Conservation (phyloP, 1,139 yeast genomes). For the Blastobotrys illinoisensis region DNA sequence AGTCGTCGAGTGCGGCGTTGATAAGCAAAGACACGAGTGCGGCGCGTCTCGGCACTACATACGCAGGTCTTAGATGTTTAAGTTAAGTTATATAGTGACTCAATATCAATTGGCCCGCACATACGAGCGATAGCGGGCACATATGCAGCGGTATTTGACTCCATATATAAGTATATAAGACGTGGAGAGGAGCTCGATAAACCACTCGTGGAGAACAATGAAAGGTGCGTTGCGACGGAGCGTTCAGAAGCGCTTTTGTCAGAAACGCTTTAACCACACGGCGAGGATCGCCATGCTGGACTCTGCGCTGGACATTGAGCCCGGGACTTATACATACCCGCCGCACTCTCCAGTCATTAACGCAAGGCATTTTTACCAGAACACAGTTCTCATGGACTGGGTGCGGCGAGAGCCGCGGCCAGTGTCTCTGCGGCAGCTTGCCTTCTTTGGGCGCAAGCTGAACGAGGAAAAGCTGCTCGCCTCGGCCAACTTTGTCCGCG, state of each 20-base stretch:
- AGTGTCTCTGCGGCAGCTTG: slow-evolving; percentile 78
- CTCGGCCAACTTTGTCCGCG: slow-evolving; percentile 81
- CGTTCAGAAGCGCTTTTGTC: slow-evolving; percentile 3
- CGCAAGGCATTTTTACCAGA: slow-evolving; percentile 73
- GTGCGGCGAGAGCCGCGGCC: slow-evolving; percentile 71
- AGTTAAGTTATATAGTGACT: not conserved
- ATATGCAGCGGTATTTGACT: not conserved
- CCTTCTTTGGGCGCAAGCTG: slow-evolving; percentile 78
- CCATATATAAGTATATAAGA: too few species aligned
- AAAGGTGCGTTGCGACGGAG: not conserved
- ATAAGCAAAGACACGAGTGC: not conserved
- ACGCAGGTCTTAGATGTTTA: not conserved
- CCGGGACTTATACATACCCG: slow-evolving; percentile 29
- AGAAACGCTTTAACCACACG: slow-evolving; percentile 14
- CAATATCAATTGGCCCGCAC: not conserved
- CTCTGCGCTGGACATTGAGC: slow-evolving; percentile 16
- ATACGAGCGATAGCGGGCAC: not conserved
- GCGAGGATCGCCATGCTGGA: slow-evolving; percentile 21
- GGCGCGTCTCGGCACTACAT: not conserved
- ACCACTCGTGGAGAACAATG: not conserved
- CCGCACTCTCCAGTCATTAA: slow-evolving; percentile 36
- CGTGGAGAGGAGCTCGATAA: too few species aligned
- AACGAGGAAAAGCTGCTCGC: slow-evolving; percentile 73
- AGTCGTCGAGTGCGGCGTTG: too few species aligned
- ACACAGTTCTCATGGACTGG: slow-evolving; percentile 66